Conservation (phyloP, 2,329 filamentous ascomycete species). For the Monascus ruber region DNA sequence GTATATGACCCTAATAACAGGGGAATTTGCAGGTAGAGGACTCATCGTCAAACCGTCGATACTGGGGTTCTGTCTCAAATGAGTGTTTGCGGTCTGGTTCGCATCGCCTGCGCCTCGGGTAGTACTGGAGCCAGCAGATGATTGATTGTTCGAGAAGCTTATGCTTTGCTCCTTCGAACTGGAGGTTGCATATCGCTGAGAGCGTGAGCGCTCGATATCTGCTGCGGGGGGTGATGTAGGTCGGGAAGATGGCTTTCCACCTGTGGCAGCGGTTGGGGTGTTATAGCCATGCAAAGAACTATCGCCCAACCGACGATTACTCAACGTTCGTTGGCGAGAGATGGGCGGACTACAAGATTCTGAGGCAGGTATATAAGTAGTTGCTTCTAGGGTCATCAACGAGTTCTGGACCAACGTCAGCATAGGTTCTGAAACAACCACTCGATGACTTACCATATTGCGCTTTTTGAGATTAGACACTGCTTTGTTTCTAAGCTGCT, state of each 20-base stretch:
- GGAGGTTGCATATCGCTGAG: slow-evolving; percentile 49
- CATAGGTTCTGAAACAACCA: neutral
- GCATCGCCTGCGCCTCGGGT: slow-evolving; percentile 49
- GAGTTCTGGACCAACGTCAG: slow-evolving; percentile 53
- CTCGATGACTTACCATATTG: slow-evolving; percentile 55
- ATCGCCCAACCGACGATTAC: slow-evolving; percentile 49
- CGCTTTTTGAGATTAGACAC: slow-evolving; percentile 70
- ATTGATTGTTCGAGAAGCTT: slow-evolving; percentile 45
- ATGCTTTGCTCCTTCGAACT: slow-evolving; percentile 45
- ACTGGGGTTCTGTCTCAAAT: slow-evolving; percentile 71
- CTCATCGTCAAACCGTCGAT: slow-evolving; percentile 80
- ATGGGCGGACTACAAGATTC: slow-evolving; percentile 53
- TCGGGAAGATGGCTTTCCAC: slow-evolving; percentile 49
- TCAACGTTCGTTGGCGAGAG: slow-evolving; percentile 39
- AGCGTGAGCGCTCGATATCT: slow-evolving; percentile 40
- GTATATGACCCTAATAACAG: slow-evolving; percentile 85
- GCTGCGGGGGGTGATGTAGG: slow-evolving; percentile 62
- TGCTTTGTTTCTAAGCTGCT: slow-evolving; percentile 66
- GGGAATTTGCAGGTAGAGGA: slow-evolving; percentile 71
- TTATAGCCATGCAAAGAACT: slow-evolving; percentile 29
- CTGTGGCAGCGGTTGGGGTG: slow-evolving; percentile 2
- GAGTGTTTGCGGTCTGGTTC: slow-evolving; percentile 51
- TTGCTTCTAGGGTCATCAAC: slow-evolving; percentile 62
- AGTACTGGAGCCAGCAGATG: slow-evolving; percentile 42
- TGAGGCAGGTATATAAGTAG: slow-evolving; percentile 50